Evolutionary conservation across 129 eudicot species (phyloP), one percentile per base, ranked within the genome.

Genomic region (Daucus carota): DNA sequence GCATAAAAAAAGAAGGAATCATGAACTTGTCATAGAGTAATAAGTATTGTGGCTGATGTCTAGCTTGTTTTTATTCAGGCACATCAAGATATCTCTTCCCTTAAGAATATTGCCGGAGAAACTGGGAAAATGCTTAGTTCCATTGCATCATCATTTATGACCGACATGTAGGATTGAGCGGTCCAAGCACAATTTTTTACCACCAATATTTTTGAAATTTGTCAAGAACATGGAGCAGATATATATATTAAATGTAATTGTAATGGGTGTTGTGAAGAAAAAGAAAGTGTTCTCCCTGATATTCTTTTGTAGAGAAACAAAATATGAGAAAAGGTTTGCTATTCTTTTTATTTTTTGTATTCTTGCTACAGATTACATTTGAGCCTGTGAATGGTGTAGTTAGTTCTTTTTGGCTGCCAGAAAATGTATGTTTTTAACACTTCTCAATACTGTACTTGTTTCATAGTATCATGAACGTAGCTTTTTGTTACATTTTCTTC

Each of bases 51-150:
- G 54, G 43, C 7, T 40, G 50, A 38, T 20, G 20, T 80, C 63
- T 16, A 75, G 16, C 11, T 69, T 36, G 29, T 77, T 45, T 6
- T 20, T 22, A 80, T 70, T 75, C 90, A 94, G 98, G 98, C 98
- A 77, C 97, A 91, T 47, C 98, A 94, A 83, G 98, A 94, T 82
- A 83, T 94, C 75, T 94, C 98, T 68, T 91, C 97, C 13, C 82
- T 94, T 42, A 91, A 87, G 87, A 89, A 86, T 42, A 91, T 94
- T 11, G 98, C 98, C 15, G 98, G 98, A 77, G 98, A 94, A 83
- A 91, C 98, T 2, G 98, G 98, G 70, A 94, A 91, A 91, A 94
- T 84, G 82, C 84, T 94, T 32, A 84, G 92, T 86, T 85, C 98
- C 73, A 50, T 94, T 16, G 98, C 98, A 13, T 93, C 98, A 5